Base-by-base conservation (phyloP, 2,329 filamentous ascomycete species). In the Chaetomium globosum region DNA sequence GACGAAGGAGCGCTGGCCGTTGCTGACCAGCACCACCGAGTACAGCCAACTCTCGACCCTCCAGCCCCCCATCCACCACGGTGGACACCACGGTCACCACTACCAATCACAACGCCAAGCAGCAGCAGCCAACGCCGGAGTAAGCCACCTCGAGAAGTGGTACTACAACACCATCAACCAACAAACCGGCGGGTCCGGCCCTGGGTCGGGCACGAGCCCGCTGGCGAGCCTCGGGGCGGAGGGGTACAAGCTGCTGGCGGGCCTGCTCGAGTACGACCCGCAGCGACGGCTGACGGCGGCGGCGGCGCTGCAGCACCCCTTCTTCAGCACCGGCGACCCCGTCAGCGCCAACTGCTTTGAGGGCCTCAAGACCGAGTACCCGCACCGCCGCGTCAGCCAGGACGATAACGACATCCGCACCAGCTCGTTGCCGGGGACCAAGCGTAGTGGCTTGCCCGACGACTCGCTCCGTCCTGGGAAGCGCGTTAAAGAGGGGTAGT, bases 331-430 rank as follows among this genome's bases (percentile, higher is more conserved):
- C 72, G 88, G 88, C 2, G 88, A 90, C 26, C 86, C 87, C 66
- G 86, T 95, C 21, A 89, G 85, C 49, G 83, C 87, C 48, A 95
- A 96, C 74, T 97, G 93, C 74, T 99, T 99, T 71, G 92, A 97
- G 73, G 93, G 93, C 0, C 83, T 93, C 60, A 92, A 92, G 77
- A 87, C 87, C 68, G 92, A 95, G 73, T 99, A 99, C 76, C 95
- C 95, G 0, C 88, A 93, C 73, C 85, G 95, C 8, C 86, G 94
- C 57, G 93, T 99, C 49, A 97, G 90, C 72, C 89, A 96, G 72
- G 95, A 99, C 73, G 93, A 97, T 75, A 96, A 97, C 72, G 95
- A 98, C 77, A 97, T 98, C 64, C 84, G 92, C n/a, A 93, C 91
- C 0, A 89, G 89, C 52, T 96, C 92, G 76, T 77, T 97, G 43